Evolutionary conservation across 805 yeast genomes (phyloP).

Genomic region (Yamadazyma paraphyllophila): DNA sequence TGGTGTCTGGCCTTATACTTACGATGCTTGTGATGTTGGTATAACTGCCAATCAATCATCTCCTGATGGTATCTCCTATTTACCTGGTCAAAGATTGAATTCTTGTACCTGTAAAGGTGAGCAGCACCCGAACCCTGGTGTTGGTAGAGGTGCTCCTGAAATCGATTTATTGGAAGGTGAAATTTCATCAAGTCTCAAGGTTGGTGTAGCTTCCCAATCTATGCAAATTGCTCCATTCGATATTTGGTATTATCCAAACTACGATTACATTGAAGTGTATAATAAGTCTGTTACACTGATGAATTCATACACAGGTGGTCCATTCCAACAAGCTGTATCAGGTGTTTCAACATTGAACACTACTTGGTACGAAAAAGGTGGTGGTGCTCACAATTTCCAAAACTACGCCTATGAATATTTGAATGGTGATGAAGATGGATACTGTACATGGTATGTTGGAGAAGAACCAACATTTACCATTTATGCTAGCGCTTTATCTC

Average conservation of each 20-base stretch:
- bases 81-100: conserved; percentile 38
- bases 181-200: conserved; percentile 46
- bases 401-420: conserved; percentile 74
- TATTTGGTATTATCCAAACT: conserved; percentile 92
- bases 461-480: conserved; percentile 72
- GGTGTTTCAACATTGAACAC: conserved; percentile 75
- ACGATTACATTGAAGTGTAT: conserved; percentile 70
- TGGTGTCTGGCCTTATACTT: conserved; percentile 43
- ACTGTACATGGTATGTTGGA: conserved; percentile 86
- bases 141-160: conserved; percentile 53
- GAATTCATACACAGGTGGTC: conserved; percentile 92
- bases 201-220: conserved; percentile 87
- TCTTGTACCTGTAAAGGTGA: conserved; percentile 35
- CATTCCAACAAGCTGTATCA: conserved; percentile 89
- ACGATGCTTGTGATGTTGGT: conserved; percentile 40
- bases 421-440: conserved; percentile 62
- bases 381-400: conserved; percentile 56
- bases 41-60: conserved; percentile 42
- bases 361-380: conserved; percentile 77
- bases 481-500: conserved; percentile 72
- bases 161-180: conserved; percentile 91
- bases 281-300: conserved; percentile 68
- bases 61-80: conserved; percentile 40
- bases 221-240: conserved; percentile 91
- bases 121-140: conserved; percentile 39